Percentiles rank a stretch among this genome's conserved stretches.
These are phyloP conservation scores for Collybia mongolica DNA, from an alignment of 768 basidiomycete species.

Conservation along the genomic window DNA sequence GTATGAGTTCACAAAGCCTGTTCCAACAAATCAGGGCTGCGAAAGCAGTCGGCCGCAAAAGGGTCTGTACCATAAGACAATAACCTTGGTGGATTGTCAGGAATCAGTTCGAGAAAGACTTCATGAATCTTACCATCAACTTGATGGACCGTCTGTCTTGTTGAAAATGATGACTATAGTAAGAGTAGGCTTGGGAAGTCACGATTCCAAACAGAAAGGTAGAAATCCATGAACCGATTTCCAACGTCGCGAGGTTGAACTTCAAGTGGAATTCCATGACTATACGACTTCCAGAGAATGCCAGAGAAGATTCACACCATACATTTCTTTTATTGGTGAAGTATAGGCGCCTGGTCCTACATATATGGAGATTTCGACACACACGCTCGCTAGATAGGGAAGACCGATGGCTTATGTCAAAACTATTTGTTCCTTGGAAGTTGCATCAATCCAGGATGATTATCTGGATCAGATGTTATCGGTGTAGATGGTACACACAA, in stretches of 20 bases:
- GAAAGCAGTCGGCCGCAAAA: background rate
- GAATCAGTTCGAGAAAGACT: background rate
- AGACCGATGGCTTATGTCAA: too few relatives aligned
- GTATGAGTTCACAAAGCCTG: background rate
- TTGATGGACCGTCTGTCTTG: background rate
- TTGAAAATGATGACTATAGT: background rate
- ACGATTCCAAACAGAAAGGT: conserved; percentile 1
- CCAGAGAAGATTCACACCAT: too few relatives aligned
- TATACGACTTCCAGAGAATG: too few relatives aligned
- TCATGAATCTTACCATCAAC: background rate
- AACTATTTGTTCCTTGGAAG: too few relatives aligned
- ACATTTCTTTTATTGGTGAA: too few relatives aligned
- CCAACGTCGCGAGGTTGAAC: background rate
- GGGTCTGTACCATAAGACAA: background rate
- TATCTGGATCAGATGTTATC: too few relatives aligned
- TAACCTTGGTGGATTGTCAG: background rate
- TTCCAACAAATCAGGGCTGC: background rate
- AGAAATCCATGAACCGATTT: background rate
- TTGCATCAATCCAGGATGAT: too few relatives aligned
- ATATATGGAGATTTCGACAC: too few relatives aligned
- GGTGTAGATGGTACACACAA: too few relatives aligned
- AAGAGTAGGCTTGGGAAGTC: background rate
- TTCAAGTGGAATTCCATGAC: background rate
- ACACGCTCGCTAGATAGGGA: too few relatives aligned
- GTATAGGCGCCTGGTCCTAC: too few relatives aligned